Conservation (phyloP, 441 rosid genomes). For the Cnidoscolus chayamansa region DNA sequence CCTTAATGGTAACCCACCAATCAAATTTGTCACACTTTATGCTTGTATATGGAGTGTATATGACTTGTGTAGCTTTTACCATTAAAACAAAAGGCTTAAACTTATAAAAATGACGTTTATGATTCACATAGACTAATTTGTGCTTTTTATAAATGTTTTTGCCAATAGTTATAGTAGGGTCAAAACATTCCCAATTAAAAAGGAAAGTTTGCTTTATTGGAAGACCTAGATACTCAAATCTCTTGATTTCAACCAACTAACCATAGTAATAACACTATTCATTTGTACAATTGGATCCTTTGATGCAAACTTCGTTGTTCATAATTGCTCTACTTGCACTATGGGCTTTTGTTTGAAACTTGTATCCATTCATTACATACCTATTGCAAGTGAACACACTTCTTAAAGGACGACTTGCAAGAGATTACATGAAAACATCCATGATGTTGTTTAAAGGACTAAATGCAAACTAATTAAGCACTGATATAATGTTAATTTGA, state of each 20-base stretch:
- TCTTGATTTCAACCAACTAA: background rate
- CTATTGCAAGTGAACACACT: background rate
- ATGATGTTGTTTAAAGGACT: background rate
- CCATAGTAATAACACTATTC: background rate
- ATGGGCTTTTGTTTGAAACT: background rate
- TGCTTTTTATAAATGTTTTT: background rate
- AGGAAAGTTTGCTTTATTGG: background rate
- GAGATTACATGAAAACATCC: background rate
- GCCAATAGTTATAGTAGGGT: background rate
- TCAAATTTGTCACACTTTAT: background rate
- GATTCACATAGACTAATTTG: background rate
- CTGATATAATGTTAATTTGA: background rate
- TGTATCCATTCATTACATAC: background rate
- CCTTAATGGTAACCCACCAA: no score
- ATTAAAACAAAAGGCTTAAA: background rate
- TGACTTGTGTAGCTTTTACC: background rate
- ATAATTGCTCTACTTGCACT: background rate
- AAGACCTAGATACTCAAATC: background rate
- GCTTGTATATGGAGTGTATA: background rate
- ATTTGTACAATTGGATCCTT: background rate
- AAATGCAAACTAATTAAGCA: background rate
- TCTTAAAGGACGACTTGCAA: background rate
- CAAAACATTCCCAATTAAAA: background rate
- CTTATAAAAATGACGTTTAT: background rate
- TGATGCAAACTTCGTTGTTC: background rate